Base-by-base conservation (phyloP, 2,329 filamentous ascomycete species). In the Fusarium poae region DNA sequence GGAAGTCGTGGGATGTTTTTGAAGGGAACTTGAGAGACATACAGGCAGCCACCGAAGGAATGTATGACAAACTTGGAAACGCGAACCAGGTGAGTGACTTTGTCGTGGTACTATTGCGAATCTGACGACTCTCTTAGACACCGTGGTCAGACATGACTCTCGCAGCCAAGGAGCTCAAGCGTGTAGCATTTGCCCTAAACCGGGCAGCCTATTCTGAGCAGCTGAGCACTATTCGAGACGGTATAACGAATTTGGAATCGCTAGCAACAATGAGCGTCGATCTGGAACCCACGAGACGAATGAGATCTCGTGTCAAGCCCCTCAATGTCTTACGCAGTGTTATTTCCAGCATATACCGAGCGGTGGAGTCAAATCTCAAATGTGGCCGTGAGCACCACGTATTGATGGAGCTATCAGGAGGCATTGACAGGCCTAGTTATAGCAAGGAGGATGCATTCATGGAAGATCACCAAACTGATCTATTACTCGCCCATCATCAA, bases 1-100 rank as follows among this genome's bases (percentile, higher is more conserved):
- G 62, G 37, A 67, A 25, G 6, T 50, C 46, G 3, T 44, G 29
- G 8, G 6, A 63, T 5, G 25, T 57, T 10, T 67, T 70, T 12
- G 35, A 60, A 11, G 7, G 10, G 5, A 56, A 23, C 0, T n/a
- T 64, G 1, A 34, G 11, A 8, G 54, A 63, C 10, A 57, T 68
- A 1, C 39, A 44, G 10, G 25, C 23, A 0, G 35, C 30, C 0
- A 52, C 62, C 6, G 29, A 46, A 0, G 39, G 29, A 8, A 35
- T 62, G 13, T 20, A 37, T 10, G 16, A 30, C 18, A 42, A 23
- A 6, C 9, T 52, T n/a, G 35, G n/a, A 10, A 10, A 27, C n/a
- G 11, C 15, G 3, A 18, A 6, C 1, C 25, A 21, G n/a, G 49
- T 23, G 30, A 6, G 49, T 7, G 15, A 2, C 10, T 13, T 13